Conservation (phyloP, 345 rosid species). For the Bretschneidera sinensis region DNA sequence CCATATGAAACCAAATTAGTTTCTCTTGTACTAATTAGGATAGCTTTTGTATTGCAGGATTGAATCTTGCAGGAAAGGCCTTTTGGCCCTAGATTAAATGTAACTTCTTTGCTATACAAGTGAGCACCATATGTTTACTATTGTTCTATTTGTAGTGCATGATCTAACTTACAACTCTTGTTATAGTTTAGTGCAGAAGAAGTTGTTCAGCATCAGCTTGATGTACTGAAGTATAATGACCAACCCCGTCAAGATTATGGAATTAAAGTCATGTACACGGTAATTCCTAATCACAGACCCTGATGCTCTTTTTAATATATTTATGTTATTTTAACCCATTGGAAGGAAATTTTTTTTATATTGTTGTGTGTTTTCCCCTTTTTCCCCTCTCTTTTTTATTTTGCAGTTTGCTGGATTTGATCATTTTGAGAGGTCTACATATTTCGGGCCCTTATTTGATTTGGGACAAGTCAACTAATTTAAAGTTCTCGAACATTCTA, state of each 20-base stretch:
- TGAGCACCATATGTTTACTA: not conserved
- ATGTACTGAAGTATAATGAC: constrained; percentile 78
- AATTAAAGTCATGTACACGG: constrained; percentile 89
- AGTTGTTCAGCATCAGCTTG: constrained; percentile 72
- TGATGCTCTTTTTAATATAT: too few relatives aligned
- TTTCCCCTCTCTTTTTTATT: constrained; percentile 13
- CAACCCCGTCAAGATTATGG: constrained; percentile 87
- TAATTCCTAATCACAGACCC: constrained; percentile 17
- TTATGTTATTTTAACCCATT: too few relatives aligned
- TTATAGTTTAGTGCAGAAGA: too few relatives aligned
- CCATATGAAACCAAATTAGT: too few relatives aligned
- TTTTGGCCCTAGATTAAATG: constrained; percentile 80
- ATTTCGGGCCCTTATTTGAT: too few relatives aligned
- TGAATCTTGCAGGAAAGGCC: constrained; percentile 80
- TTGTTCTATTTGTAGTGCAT: constrained; percentile 10
- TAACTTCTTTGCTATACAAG: constrained; percentile 22
- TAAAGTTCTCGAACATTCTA: too few relatives aligned
- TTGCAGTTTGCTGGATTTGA: constrained; percentile 91
- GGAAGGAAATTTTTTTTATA: too few relatives aligned
- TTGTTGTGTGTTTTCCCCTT: too few relatives aligned
- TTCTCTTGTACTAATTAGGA: not conserved
- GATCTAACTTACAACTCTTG: constrained; percentile 20
- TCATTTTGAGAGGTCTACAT: too few relatives aligned
- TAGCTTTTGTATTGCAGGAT: constrained; percentile 48
- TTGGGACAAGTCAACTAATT: too few relatives aligned